Percentiles rank a stretch among this genome's conserved stretches.
Conservation (phyloP, 106 monocot species). For the Acorus calamus region DNA sequence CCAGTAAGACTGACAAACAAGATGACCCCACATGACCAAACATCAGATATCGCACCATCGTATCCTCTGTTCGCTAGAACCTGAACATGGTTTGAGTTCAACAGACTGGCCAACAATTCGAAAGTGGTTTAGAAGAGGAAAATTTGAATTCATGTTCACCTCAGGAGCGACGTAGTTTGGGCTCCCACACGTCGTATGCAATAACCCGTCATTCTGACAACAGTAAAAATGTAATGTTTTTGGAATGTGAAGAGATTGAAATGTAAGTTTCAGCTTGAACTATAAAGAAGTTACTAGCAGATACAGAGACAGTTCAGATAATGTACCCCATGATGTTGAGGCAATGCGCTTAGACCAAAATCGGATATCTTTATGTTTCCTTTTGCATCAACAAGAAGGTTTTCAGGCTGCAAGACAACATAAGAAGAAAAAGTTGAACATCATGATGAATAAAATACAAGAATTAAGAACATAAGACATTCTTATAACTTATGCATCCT, state of each 20-base stretch:
- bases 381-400: constrained; percentile 44
- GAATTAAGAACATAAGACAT: too few species aligned
- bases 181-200: constrained; percentile 97
- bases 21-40: constrained; percentile 86
- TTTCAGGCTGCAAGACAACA: constrained; percentile 33
- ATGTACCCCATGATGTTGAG: constrained; percentile 28
- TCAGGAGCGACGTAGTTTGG: constrained; percentile 92
- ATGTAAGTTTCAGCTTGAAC: not conserved
- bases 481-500: too few species aligned
- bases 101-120: too few species aligned
- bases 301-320: not conserved
- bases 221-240: too few species aligned
- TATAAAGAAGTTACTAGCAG: not conserved
- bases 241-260: not conserved
- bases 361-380: constrained; percentile 65
- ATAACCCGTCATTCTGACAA: constrained; percentile 73
- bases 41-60: constrained; percentile 79
- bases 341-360: constrained; percentile 55
- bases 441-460: too few species aligned
- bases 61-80: constrained; percentile 84
- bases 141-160: constrained; percentile 11
- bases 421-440: not conserved
- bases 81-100: constrained; percentile 16
- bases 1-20: constrained; percentile 55
- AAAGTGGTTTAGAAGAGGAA: too few species aligned